Evolutionary conservation across 73 alveolate genomes (phyloP).

Genomic region (Breviolum minutum): DNA sequence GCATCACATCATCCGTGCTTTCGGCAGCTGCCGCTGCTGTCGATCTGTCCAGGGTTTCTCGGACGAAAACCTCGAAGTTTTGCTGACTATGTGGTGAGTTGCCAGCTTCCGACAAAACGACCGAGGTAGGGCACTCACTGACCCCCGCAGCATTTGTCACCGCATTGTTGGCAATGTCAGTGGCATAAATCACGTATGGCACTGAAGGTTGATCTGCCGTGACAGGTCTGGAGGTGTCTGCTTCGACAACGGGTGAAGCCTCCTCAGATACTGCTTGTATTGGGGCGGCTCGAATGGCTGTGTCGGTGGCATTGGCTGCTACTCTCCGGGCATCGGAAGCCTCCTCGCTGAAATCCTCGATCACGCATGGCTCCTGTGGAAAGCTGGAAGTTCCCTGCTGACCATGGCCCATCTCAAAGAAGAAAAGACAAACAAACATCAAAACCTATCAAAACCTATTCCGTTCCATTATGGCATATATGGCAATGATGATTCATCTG

Average conservation of each 20-base stretch:
- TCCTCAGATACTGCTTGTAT: not conserved
- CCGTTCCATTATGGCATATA: not conserved
- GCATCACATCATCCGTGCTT: not conserved
- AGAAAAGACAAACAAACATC: not conserved
- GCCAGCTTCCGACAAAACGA: slow-evolving; percentile 8
- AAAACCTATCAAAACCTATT: not conserved
- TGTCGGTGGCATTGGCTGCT: slow-evolving; percentile 17
- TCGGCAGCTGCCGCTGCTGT: not conserved
- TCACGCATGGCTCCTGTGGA: slow-evolving; percentile 6
- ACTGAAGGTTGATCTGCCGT: not conserved
- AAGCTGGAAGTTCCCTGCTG: not conserved
- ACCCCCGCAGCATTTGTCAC: not conserved
- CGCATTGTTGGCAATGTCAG: not conserved
- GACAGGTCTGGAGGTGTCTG: slow-evolving; percentile 21
- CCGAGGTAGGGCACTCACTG: slow-evolving; percentile 28
- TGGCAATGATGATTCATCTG: not conserved
- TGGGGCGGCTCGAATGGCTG: not conserved
- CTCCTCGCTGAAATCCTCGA: not conserved
- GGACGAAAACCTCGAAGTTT: slow-evolving; percentile 8
- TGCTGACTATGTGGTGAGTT: not conserved
- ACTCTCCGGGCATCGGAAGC: not conserved
- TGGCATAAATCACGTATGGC: not conserved
- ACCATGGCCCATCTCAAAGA: not conserved
- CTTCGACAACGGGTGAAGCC: not conserved
- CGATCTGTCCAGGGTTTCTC: not conserved